Percentiles rank a stretch among this genome's conserved stretches.
These are phyloP conservation scores for Diplodia corticola DNA, from an alignment of 2,329 filamentous ascomycete genomes.

Conservation along the genomic window DNA sequence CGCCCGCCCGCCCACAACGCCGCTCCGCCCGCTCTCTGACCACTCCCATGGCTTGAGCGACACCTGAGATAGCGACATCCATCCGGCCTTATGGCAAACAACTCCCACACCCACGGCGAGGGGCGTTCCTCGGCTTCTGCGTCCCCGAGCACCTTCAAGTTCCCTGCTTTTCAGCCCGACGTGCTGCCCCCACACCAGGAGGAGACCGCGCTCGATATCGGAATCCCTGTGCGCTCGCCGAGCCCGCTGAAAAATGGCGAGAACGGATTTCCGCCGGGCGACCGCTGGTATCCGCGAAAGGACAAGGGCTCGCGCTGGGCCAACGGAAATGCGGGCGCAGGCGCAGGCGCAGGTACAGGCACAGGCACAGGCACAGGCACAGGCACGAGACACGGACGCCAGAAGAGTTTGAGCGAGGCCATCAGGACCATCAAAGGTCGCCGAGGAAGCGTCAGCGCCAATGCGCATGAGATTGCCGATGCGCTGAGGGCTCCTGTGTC, in stretches of 20 bases:
- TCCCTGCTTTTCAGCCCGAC: constrained; percentile 48
- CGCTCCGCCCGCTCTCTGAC: background rate
- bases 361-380: constrained; percentile 50
- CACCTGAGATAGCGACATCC: background rate
- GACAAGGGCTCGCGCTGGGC: constrained; percentile 51
- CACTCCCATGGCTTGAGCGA: constrained; percentile 23
- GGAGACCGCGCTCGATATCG: constrained; percentile 27
- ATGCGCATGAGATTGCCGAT: constrained; percentile 89
- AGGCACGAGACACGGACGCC: constrained; percentile 59
- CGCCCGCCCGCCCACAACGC: constrained; percentile 2
- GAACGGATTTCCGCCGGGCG: constrained; percentile 35
- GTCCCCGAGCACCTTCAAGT: constrained; percentile 44
- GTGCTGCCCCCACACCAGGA: constrained; percentile 40
- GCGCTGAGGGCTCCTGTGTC: constrained; percentile 89
- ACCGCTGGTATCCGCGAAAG: constrained; percentile 64
- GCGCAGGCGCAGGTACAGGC: constrained; percentile 41
- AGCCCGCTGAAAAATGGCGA: constrained; percentile 24
- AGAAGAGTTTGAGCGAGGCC: constrained; percentile 90
- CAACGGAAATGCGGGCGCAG: constrained; percentile 31
- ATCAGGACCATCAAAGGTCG: constrained; percentile 77
- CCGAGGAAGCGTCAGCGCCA: constrained; percentile 84
- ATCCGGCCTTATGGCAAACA: constrained; percentile 22
- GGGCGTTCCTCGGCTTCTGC: constrained; percentile 22
- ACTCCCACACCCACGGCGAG: constrained; percentile 8
- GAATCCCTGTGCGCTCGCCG: constrained; percentile 22